A percentile compares a stretch with the other conserved stretches of the same genome.
phyloP scores from a whole-genome alignment of 192 early-diverging fungal species.

The Gigaspora rosea region DNA sequence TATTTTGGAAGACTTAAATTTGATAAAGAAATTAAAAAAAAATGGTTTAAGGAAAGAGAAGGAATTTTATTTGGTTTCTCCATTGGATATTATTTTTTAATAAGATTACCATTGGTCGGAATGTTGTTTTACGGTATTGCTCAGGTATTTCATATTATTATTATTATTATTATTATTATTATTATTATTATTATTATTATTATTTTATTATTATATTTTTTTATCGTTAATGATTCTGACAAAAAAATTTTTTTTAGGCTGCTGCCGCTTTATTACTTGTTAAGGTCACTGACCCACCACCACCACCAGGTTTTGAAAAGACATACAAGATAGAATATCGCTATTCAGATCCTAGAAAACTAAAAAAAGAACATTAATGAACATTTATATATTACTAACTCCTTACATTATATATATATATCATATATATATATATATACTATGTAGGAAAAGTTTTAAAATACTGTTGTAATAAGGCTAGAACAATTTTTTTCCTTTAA shows the following conservation, averaged over 20 bases:
- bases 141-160: constrained; percentile 42
- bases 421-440: too few species aligned
- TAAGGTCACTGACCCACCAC: constrained; percentile 26
- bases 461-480: too few species aligned
- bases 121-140: constrained; percentile 57
- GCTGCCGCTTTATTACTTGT: constrained; percentile 28
- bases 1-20: constrained; percentile 59
- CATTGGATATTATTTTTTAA: constrained; percentile 52
- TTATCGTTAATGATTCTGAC: background rate
- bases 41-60: constrained; percentile 60
- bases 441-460: too few species aligned
- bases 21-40: constrained; percentile 46
- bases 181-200: background rate
- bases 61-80: constrained; percentile 62
- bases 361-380: background rate
- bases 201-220: background rate
- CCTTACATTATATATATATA: too few species aligned
- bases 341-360: background rate
- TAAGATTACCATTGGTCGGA: constrained; percentile 55
- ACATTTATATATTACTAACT: too few species aligned
- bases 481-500: too few species aligned
- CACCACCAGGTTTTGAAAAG: background rate
- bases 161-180: background rate
- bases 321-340: constrained; percentile 13
- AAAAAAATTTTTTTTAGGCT: background rate